Conservation (phyloP, 1,139 yeast genomes). For the Nakaseomyces nivariensis region DNA sequence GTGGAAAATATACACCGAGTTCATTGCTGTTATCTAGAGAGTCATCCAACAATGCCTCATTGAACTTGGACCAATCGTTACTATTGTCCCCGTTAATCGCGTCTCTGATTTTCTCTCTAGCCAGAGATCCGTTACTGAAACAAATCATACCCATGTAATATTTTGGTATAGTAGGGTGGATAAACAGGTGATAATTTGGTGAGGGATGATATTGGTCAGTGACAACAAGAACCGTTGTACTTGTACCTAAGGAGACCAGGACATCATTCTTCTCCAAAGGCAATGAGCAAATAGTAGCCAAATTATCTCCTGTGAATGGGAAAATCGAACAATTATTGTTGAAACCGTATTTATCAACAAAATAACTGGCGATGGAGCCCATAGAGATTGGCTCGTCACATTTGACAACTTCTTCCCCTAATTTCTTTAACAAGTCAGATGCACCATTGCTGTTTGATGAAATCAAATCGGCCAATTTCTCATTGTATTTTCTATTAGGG, state of each 20-base stretch:
- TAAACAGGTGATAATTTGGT: conserved; percentile 73
- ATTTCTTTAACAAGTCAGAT: conserved; percentile 14
- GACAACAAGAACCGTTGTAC: conserved; percentile 74
- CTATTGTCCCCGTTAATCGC: conserved; percentile 36
- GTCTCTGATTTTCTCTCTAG: conserved; percentile 70
- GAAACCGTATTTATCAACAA: conserved; percentile 56
- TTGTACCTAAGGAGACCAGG: conserved; percentile 76
- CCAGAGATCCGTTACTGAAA: conserved; percentile 84
- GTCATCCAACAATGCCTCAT: conserved; percentile 36
- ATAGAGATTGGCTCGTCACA: conserved; percentile 33
- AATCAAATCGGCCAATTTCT: conserved; percentile 34
- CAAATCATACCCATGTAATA: conserved; percentile 94
- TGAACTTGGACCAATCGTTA: conserved; percentile 55
- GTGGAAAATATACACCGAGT: conserved; percentile 76
- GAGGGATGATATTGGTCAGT: conserved; percentile 74
- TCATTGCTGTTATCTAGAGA: conserved; percentile 31
- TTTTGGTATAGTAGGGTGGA: conserved; percentile 70
- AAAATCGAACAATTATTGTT: conserved; percentile 44
- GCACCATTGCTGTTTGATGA: background rate
- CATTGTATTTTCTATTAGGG: conserved; percentile 41
- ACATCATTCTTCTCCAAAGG: conserved; percentile 72
- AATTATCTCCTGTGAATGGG: conserved; percentile 81
- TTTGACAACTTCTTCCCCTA: conserved; percentile 16
- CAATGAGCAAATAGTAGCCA: conserved; percentile 77
- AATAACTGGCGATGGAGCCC: conserved; percentile 46